These are phyloP conservation scores for Paecilomyces sp. DNA, from an alignment of 2,329 filamentous ascomycete genomes.

Conservation along the genomic window DNA sequence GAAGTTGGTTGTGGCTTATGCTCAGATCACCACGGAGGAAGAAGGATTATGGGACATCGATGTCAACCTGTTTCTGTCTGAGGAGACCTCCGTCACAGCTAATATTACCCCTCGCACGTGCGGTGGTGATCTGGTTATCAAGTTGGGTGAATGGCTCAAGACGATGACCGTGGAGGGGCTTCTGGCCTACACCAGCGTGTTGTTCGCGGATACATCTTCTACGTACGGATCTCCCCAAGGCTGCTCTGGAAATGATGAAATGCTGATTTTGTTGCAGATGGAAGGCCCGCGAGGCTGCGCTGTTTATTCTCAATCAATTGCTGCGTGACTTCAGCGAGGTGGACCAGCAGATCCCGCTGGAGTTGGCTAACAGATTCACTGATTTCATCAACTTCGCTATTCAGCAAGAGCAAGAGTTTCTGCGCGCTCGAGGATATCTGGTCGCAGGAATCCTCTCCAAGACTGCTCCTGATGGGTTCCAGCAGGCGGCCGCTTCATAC, in stretches of 20 bases:
- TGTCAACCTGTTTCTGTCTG: conserved; percentile 87
- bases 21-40: conserved; percentile 85
- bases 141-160: conserved; percentile 83
- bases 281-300: conserved; percentile 68
- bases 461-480: conserved; percentile 52
- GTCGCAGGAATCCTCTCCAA: conserved; percentile 74
- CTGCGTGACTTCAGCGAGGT: conserved; percentile 77
- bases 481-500: conserved; percentile 29
- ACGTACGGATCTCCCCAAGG: conserved; percentile 20
- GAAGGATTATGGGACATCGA: conserved; percentile 96
- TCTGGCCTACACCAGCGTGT: conserved; percentile 64
- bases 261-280: conserved; percentile 35
- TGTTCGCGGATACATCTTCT: conserved; percentile 52
- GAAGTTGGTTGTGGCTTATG: conserved; percentile 75
- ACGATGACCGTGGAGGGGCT: conserved; percentile 70
- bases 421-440: conserved; percentile 80
- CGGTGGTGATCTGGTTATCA: conserved; percentile 85
- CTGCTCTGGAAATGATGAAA: neutral
- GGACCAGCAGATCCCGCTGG: conserved; percentile 60
- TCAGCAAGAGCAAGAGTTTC: conserved; percentile 61
- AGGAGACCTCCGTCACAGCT: conserved; percentile 88
- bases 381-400: conserved; percentile 75
- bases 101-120: conserved; percentile 95
- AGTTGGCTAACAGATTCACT: conserved; percentile 66
- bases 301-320: conserved; percentile 80